These are phyloP conservation scores for Eimeria praecox DNA, from an alignment of 169 alveolate genomes.

Conservation along the genomic window DNA sequence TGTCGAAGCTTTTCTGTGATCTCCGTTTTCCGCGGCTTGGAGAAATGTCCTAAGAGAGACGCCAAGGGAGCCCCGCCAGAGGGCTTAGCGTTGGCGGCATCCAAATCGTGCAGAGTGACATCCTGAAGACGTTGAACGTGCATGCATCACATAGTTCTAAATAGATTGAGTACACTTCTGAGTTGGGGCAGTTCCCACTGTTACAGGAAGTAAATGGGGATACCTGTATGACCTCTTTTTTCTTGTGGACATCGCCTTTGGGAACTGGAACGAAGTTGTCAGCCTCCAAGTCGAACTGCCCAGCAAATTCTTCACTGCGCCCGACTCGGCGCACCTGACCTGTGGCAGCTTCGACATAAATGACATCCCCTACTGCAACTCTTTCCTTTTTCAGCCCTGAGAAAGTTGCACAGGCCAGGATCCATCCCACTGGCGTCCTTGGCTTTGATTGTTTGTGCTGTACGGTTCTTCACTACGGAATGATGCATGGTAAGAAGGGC, in stretches of 20 bases:
- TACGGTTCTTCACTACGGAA: neutral
- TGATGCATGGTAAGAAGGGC: neutral
- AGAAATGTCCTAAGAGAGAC: conserved; percentile 97
- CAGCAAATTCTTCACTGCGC: conserved; percentile 98
- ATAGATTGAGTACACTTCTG: neutral
- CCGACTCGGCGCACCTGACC: conserved; percentile 99
- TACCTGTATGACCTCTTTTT: conserved; percentile 97
- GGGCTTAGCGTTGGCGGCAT: conserved; percentile 98
- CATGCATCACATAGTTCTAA: neutral
- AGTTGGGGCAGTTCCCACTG: neutral
- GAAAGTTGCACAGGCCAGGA: neutral
- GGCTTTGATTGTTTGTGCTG: neutral
- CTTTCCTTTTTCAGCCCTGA: conserved; percentile 97
- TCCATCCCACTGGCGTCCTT: neutral
- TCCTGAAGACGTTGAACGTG: conserved; percentile 90
- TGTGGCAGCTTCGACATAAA: conserved; percentile 98
- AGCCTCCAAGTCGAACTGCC: conserved; percentile 99
- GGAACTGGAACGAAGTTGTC: conserved; percentile 99
- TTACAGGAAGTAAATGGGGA: neutral
- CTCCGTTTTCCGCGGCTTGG: conserved; percentile 99
- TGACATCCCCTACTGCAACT: conserved; percentile 88
- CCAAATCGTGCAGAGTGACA: conserved; percentile 99
- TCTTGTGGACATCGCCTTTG: conserved; percentile 99
- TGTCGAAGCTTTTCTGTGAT: conserved; percentile 99
- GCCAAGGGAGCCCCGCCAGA: conserved; percentile 98